Conservation (phyloP, 805 yeast species). For the Wickerhamiella dianesei region DNA sequence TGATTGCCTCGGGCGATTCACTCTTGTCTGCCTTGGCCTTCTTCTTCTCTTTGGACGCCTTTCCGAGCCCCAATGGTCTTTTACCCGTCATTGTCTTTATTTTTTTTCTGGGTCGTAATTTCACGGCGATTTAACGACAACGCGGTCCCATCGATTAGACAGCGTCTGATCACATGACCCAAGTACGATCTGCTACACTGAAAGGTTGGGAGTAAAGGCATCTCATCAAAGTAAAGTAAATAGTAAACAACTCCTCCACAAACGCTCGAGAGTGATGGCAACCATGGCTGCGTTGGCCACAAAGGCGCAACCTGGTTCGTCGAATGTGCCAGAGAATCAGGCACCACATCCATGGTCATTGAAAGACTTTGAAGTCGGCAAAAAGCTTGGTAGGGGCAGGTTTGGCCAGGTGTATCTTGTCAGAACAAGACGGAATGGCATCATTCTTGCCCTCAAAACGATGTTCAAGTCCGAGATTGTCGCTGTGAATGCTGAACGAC, state of each 20-base stretch:
- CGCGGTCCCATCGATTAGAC: too few species aligned
- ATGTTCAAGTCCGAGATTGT: slow-evolving; percentile 75
- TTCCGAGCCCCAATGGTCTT: slow-evolving; percentile 54
- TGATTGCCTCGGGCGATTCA: slow-evolving; percentile 4
- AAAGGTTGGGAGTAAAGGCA: too few species aligned
- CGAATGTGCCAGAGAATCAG: too few species aligned
- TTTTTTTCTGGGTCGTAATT: not conserved
- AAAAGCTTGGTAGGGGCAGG: slow-evolving; percentile 81
- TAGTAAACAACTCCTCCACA: not conserved
- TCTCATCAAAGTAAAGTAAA: too few species aligned
- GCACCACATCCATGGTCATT: slow-evolving; percentile 28
- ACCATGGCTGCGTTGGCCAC: not conserved
- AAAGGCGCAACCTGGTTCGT: not conserved
- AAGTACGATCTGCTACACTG: too few species aligned
- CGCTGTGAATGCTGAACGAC: slow-evolving; percentile 64
- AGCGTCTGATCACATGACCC: too few species aligned
- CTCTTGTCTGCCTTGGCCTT: slow-evolving; percentile 3
- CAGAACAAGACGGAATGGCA: slow-evolving; percentile 58
- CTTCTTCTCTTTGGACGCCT: slow-evolving; percentile 37
- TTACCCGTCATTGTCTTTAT: slow-evolving; percentile 32
- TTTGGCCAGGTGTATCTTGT: slow-evolving; percentile 89
- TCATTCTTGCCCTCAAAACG: slow-evolving; percentile 77
- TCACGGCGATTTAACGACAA: not conserved
- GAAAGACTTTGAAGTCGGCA: slow-evolving; percentile 73
- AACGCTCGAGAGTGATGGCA: too few species aligned